These are phyloP conservation scores for Rhododendron henanense DNA, from an alignment of 148 eudicot genomes.

Conservation along the genomic window DNA sequence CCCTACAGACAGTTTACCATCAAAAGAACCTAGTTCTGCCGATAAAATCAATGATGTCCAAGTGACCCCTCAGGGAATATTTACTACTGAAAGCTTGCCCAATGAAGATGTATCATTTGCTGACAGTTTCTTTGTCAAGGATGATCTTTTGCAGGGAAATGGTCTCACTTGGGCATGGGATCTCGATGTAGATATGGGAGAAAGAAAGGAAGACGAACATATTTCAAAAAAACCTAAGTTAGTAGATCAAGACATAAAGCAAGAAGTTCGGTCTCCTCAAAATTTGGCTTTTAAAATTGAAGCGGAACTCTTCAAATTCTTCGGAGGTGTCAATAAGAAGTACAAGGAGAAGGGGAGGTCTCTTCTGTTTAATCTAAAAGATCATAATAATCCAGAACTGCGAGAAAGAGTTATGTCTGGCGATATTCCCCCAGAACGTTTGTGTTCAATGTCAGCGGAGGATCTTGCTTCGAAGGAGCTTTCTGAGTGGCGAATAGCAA, in stretches of 20 bases:
- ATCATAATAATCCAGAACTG: slow-evolving; percentile 81
- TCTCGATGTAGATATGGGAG: slow-evolving; percentile 32
- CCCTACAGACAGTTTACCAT: slow-evolving; percentile 14
- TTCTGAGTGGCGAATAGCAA: slow-evolving; percentile 93
- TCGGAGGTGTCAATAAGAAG: slow-evolving; percentile 92
- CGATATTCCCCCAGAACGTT: slow-evolving; percentile 66
- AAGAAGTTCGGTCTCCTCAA: slow-evolving; percentile 42
- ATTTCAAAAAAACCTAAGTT: slow-evolving; percentile 26
- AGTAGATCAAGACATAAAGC: slow-evolving; percentile 22
- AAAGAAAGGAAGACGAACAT: slow-evolving; percentile 30
- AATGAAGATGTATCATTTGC: slow-evolving; percentile 57
- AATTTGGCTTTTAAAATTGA: slow-evolving; percentile 65
- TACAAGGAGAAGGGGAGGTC: slow-evolving; percentile 95
- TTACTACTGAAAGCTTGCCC: slow-evolving; percentile 28
- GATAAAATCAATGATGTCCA: slow-evolving; percentile 23
- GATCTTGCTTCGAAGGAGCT: slow-evolving; percentile 98
- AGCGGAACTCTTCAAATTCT: slow-evolving; percentile 74
- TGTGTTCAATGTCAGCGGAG: slow-evolving; percentile 96
- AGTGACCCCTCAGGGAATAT: slow-evolving; percentile 18
- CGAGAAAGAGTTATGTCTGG: slow-evolving; percentile 90
- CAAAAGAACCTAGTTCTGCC: slow-evolving; percentile 18
- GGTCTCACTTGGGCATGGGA: slow-evolving; percentile 90
- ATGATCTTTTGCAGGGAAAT: slow-evolving; percentile 89
- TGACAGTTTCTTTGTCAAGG: slow-evolving; percentile 59
- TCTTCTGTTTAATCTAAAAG: slow-evolving; percentile 84